A percentile compares a stretch with the other conserved stretches of the same genome.
Conservation (phyloP, 495 filamentous ascomycete genomes). For the Xanthoparmelia taractica region DNA sequence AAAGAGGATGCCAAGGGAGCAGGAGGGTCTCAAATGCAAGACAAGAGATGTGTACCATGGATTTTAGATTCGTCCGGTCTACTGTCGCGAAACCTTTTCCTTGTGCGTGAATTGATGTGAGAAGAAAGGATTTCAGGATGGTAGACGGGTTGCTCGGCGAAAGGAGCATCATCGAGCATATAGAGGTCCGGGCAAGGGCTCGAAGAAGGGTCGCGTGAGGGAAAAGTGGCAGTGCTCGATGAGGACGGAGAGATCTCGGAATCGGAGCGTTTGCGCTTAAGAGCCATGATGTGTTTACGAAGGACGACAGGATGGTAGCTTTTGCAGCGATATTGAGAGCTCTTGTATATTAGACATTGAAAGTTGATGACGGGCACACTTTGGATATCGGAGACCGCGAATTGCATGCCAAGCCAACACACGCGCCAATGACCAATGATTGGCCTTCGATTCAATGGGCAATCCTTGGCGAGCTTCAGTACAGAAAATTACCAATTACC, state of each 20-base stretch:
- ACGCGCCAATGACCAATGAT: not conserved
- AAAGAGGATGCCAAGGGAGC: not conserved
- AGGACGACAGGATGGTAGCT: not conserved
- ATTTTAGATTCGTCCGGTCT: slow-evolving; percentile 42
- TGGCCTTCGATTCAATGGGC: not conserved
- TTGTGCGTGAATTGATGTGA: slow-evolving; percentile 44
- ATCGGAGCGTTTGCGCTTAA: slow-evolving; percentile 47
- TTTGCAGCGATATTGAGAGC: not conserved
- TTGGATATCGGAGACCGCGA: slow-evolving; percentile 12
- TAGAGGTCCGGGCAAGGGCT: slow-evolving; percentile 19
- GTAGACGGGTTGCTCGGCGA: not conserved
- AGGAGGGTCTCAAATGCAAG: not conserved
- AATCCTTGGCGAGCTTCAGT: not conserved
- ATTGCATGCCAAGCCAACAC: slow-evolving; percentile 1
- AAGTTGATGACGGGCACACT: slow-evolving; percentile 12
- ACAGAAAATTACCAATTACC: not conserved
- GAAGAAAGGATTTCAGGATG: slow-evolving; percentile 26
- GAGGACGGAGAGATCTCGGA: slow-evolving; percentile 32
- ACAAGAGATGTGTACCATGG: slow-evolving; percentile 31
- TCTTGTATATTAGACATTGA: not conserved
- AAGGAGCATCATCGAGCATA: slow-evolving; percentile 12
- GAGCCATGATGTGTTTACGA: slow-evolving; percentile 32
- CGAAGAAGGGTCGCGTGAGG: slow-evolving; percentile 21
- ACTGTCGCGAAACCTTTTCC: slow-evolving; percentile 45
- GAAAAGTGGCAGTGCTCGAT: slow-evolving; percentile 31